Evolutionary conservation across 2,329 filamentous ascomycete species (phyloP).

Genomic region (Verticillium longisporum): DNA sequence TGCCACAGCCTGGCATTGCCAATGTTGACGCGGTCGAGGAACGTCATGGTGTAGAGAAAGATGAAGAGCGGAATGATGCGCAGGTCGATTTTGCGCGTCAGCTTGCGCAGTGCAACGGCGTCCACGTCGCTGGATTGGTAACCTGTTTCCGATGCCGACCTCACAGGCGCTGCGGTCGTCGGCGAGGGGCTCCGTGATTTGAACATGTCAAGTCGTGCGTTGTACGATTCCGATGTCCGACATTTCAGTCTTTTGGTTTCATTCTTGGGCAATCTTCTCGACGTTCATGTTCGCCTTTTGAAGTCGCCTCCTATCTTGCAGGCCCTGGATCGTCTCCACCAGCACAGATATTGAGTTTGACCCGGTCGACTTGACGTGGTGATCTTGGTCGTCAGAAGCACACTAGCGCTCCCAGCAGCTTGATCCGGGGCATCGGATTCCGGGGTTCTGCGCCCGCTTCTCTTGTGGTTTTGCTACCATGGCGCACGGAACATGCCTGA

Average conservation of each 20-base stretch:
- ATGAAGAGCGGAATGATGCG: slow-evolving; percentile 17
- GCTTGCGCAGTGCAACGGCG: slow-evolving; percentile 8
- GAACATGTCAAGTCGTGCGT: neutral
- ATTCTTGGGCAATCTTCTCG: too few relatives aligned
- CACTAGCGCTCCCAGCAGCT: neutral
- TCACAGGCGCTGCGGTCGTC: neutral
- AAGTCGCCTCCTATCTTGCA: neutral
- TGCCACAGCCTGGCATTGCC: slow-evolving; percentile 23
- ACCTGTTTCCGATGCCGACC: neutral
- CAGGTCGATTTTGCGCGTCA: slow-evolving; percentile 16
- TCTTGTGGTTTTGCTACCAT: neutral
- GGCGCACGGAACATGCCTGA: neutral
- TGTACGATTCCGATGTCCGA: too few relatives aligned
- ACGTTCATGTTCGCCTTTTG: neutral
- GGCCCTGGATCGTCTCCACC: neutral
- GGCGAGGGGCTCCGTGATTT: neutral
- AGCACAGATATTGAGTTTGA: neutral
- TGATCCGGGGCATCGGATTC: neutral
- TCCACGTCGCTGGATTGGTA: neutral
- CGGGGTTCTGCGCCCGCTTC: neutral
- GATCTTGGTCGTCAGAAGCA: neutral
- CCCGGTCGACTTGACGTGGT: neutral
- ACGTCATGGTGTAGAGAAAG: slow-evolving; percentile 18
- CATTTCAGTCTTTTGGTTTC: too few relatives aligned
- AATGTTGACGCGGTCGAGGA: slow-evolving; percentile 20